phyloP scores from a whole-genome alignment of 371 early-diverging fungal genomes.

The Mortierella sp. region DNA sequence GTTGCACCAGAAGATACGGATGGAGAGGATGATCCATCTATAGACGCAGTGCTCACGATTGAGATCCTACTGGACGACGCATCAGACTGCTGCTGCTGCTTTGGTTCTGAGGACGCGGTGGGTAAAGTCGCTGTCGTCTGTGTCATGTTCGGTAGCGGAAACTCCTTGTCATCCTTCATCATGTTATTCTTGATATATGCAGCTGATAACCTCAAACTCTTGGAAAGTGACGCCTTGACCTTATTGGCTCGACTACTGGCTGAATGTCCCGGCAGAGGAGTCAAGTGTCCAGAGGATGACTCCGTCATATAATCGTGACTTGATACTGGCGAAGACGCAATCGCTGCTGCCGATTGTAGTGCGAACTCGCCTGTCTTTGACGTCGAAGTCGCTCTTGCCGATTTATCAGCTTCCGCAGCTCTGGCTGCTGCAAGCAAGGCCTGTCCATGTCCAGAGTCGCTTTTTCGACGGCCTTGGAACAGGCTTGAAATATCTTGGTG shows the following conservation, averaged over 20 bases:
- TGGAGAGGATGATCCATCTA: constrained; percentile 9
- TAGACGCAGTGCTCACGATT: neutral
- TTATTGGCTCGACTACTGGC: constrained; percentile 35
- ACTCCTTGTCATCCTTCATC: constrained; percentile 39
- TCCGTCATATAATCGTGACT: constrained; percentile 2
- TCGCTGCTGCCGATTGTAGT: constrained; percentile 15
- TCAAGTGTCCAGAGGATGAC: neutral
- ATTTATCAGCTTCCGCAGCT: neutral
- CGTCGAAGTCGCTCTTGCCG: neutral
- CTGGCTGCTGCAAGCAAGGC: constrained; percentile 10
- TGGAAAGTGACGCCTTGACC: constrained; percentile 42
- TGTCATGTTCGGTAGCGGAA: constrained; percentile 7
- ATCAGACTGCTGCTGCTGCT: constrained; percentile 5
- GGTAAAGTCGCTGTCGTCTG: constrained; percentile 1
- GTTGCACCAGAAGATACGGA: neutral
- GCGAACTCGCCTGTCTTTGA: neutral
- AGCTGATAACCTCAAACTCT: constrained; percentile 43
- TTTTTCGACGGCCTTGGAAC: constrained; percentile 33
- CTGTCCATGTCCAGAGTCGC: constrained; percentile 25
- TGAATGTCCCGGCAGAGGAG: neutral
- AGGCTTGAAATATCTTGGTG: constrained; percentile 35
- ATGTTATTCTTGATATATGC: constrained; percentile 52
- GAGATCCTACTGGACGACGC: neutral
- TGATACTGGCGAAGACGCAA: constrained; percentile 3
- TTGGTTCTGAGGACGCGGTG: neutral